Evolutionary conservation across 208 protist genomes (phyloP).

Genomic region (Entamoeba histolytica): DNA sequence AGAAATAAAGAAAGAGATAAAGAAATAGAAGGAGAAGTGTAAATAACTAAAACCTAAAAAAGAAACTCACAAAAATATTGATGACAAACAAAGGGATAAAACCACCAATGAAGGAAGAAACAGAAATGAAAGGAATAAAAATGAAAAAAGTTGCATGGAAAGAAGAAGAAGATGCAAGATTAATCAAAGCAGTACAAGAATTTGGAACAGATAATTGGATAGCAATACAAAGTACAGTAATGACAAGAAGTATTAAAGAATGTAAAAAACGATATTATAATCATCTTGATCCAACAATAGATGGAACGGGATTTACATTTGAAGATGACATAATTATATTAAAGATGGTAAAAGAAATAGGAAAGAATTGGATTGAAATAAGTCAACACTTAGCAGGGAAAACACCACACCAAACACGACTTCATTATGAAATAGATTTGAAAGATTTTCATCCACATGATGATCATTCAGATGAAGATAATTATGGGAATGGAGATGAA

Average conservation of each 20-base stretch:
- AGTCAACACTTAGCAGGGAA: not conserved
- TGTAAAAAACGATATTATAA: not conserved
- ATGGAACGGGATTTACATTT: not conserved
- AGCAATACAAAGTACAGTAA: not conserved
- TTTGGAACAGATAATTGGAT: not conserved
- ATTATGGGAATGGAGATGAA: not conserved
- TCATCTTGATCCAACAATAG: not conserved
- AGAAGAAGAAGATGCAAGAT: not conserved
- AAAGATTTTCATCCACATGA: not conserved
- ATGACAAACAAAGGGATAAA: not conserved
- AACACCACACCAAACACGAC: not conserved
- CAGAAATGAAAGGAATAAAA: not conserved
- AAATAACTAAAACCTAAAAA: too few species aligned
- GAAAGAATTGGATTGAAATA: not conserved
- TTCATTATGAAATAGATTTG: not conserved
- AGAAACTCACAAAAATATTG: too few species aligned
- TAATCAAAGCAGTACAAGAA: not conserved
- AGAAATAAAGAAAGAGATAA: too few species aligned
- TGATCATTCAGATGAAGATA: not conserved
- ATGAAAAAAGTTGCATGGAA: not conserved
- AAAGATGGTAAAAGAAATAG: not conserved
- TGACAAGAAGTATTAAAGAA: not conserved
- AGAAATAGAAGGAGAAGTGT: too few species aligned
- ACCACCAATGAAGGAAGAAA: not conserved
- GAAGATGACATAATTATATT: not conserved